A percentile compares a stretch with the other conserved stretches of the same genome.
Conservation (phyloP, 371 early-diverging fungal species). For the Thermomucor indicae-seudaticae region DNA sequence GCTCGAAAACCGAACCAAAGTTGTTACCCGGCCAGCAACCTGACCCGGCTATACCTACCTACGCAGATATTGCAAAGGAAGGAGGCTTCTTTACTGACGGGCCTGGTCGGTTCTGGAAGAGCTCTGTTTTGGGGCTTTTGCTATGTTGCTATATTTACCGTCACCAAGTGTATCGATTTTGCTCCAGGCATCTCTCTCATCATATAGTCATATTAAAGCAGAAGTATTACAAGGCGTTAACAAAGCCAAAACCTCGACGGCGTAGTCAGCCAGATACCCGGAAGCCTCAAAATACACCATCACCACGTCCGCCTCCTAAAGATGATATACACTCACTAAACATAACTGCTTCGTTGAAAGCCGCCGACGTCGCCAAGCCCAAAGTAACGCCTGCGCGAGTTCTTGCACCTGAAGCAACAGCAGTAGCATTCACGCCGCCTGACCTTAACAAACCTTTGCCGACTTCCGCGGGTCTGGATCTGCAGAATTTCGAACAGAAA, state of each 20-base stretch:
- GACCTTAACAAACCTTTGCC: no score
- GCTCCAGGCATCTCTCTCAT: constrained; percentile 12
- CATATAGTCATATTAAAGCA: not conserved
- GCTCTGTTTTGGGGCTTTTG: constrained; percentile 17
- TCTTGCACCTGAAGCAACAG: no score
- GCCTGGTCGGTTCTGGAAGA: constrained; percentile 35
- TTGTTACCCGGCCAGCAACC: constrained; percentile 1
- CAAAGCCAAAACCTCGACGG: no score
- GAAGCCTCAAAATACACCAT: no score
- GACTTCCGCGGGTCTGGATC: constrained; percentile 33
- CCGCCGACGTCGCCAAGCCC: no score
- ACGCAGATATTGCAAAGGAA: constrained; percentile 1
- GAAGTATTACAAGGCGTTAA: no score
- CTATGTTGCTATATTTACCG: constrained; percentile 25
- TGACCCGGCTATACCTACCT: not conserved
- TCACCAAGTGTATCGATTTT: constrained; percentile 14
- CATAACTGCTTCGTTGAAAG: no score
- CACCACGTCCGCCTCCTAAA: no score
- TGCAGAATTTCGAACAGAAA: constrained; percentile 21
- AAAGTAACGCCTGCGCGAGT: no score
- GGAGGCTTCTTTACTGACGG: constrained; percentile 30
- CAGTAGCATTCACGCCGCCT: no score
- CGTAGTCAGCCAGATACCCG: no score
- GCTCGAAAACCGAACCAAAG: not conserved
- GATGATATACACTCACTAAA: no score